phyloP scores from a whole-genome alignment of 345 rosid species.

The Aquilaria sinensis region DNA sequence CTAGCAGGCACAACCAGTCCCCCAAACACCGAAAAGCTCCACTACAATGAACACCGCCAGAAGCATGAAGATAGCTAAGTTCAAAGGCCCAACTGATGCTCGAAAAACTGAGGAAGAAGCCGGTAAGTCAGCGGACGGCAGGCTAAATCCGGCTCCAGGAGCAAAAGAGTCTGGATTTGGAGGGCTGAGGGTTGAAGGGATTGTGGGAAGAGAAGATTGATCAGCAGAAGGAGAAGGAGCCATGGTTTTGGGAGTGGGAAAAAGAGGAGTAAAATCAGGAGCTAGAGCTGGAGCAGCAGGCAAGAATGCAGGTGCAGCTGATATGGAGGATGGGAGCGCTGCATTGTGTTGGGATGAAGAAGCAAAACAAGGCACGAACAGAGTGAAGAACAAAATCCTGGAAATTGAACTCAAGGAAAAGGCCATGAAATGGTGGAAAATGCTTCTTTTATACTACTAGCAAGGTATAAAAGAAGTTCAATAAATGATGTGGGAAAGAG shows the following conservation, averaged over 20 bases:
- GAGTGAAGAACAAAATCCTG: constrained; percentile 3
- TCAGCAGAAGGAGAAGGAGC: constrained; percentile 31
- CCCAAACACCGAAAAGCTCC: constrained; percentile 23
- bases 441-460: too few species aligned
- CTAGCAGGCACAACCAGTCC: constrained; percentile 8
- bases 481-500: not conserved
- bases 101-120: constrained; percentile 30
- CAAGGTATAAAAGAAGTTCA: too few species aligned
- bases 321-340: constrained; percentile 23
- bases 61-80: constrained; percentile 16
- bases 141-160: constrained; percentile 31
- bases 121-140: constrained; percentile 44
- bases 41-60: constrained; percentile 19
- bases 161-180: constrained; percentile 59
- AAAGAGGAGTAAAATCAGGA: constrained; percentile 43
- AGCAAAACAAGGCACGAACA: constrained; percentile 15
- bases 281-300: constrained; percentile 35
- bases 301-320: constrained; percentile 49
- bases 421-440: constrained; percentile 44
- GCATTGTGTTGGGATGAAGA: constrained; percentile 16
- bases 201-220: constrained; percentile 53
- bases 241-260: constrained; percentile 34
- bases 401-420: constrained; percentile 25
- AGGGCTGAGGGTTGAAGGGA: constrained; percentile 78
- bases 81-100: constrained; percentile 13